A percentile compares a stretch with the other conserved stretches of the same genome.
Conservation (phyloP, 371 early-diverging fungal genomes). For the Batrachochytrium dendrobatidis region DNA sequence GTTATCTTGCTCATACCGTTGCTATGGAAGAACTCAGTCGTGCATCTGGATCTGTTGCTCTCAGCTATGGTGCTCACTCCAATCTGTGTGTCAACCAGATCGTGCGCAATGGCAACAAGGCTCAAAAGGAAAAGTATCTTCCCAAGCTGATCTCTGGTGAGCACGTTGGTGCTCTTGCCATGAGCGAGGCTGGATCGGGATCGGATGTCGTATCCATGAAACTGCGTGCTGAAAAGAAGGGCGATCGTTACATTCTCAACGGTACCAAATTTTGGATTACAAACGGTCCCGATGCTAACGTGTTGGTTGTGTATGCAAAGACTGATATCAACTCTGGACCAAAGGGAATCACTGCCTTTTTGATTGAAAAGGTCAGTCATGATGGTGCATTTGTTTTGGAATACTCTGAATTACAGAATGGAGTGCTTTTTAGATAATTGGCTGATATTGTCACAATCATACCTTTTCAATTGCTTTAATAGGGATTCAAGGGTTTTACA, state of each 20-base stretch:
- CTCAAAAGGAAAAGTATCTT: constrained; percentile 86
- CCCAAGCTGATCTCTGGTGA: constrained; percentile 88
- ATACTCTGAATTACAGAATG: background rate
- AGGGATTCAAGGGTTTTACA: constrained; percentile 81
- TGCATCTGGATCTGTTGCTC: constrained; percentile 85
- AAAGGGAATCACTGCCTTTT: constrained; percentile 88
- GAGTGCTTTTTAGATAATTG: background rate
- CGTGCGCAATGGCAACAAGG: constrained; percentile 79
- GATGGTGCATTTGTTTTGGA: background rate
- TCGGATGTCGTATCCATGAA: constrained; percentile 95
- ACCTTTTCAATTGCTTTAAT: too few species aligned
- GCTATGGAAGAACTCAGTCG: constrained; percentile 92
- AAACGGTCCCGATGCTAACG: constrained; percentile 93
- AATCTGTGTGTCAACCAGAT: constrained; percentile 97
- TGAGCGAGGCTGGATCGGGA: constrained; percentile 90
- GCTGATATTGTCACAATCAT: background rate
- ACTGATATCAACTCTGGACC: constrained; percentile 74
- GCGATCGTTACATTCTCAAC: constrained; percentile 54
- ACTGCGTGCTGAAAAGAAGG: constrained; percentile 75
- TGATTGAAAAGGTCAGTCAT: constrained; percentile 73
- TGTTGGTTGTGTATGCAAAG: constrained; percentile 91
- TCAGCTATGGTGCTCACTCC: constrained; percentile 95
- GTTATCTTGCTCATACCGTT: constrained; percentile 86
- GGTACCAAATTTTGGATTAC: constrained; percentile 95
- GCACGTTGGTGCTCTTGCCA: constrained; percentile 90